Evolutionary conservation across 192 early-diverging fungal species (phyloP).

Genomic region (Podila verticillata): DNA sequence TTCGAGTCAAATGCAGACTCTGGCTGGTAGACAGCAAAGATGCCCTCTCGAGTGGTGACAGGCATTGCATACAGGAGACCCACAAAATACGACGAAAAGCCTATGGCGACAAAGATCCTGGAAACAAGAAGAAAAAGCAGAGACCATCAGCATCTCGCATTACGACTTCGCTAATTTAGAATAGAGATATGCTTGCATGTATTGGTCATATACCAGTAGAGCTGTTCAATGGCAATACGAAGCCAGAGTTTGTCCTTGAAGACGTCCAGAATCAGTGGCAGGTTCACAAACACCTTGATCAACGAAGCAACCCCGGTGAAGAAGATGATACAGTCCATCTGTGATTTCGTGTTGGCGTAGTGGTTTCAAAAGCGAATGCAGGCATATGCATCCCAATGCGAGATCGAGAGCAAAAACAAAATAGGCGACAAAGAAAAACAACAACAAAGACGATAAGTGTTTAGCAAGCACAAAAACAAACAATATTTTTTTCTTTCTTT

Average conservation of each 20-base stretch:
- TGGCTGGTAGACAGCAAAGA: conserved; percentile 47
- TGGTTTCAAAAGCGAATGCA: too few relatives aligned
- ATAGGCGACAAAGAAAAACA: not conserved
- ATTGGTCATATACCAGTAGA: conserved; percentile 29
- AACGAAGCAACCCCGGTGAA: conserved; percentile 35
- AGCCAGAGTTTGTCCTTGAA: conserved; percentile 35
- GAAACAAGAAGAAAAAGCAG: not conserved
- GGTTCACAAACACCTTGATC: conserved; percentile 31
- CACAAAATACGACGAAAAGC: conserved; percentile 49
- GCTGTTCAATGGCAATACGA: conserved; percentile 40
- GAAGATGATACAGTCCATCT: conserved; percentile 52
- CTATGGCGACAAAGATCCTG: conserved; percentile 43
- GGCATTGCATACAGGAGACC: conserved; percentile 49
- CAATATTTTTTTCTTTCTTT: too few relatives aligned
- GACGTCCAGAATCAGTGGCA: conserved; percentile 25
- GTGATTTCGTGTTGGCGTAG: too few relatives aligned
- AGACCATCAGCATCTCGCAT: not conserved
- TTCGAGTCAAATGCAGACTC: conserved; percentile 17
- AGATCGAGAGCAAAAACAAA: too few relatives aligned
- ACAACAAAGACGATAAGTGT: not conserved
- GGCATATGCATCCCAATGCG: too few relatives aligned
- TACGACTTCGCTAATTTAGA: not conserved
- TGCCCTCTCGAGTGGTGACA: conserved; percentile 28
- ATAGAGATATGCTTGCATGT: not conserved
- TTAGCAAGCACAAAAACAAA: too few relatives aligned